Conservation (phyloP, 2,329 filamentous ascomycete genomes). For the Ustulina deusta region DNA sequence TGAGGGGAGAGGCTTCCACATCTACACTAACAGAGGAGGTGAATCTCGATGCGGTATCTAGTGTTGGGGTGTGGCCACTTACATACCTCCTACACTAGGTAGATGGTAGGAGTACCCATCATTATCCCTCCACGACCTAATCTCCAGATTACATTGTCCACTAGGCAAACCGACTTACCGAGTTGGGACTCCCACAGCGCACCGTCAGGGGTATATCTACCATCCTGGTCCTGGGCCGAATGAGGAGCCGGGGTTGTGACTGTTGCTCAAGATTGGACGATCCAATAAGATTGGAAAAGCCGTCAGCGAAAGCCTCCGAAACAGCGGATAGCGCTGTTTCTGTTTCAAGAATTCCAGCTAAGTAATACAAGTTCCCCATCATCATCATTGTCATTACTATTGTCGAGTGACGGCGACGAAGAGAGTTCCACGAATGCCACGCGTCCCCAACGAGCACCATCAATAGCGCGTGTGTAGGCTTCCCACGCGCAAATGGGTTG, state of each 20-base stretch:
- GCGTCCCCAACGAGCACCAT: conserved; percentile 12
- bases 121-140: too few species aligned
- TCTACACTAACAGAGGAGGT: background rate
- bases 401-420: background rate
- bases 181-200: conserved; percentile 16
- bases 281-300: conserved; percentile 26
- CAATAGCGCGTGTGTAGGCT: background rate
- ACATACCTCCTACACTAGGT: background rate
- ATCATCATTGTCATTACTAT: background rate
- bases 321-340: conserved; percentile 29
- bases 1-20: background rate
- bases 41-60: background rate
- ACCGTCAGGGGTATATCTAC: conserved; percentile 24
- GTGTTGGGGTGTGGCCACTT: background rate
- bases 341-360: conserved; percentile 35
- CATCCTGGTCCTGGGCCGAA: conserved; percentile 9
- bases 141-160: conserved; percentile 8
- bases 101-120: too few species aligned
- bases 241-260: conserved; percentile 20
- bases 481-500: conserved; percentile 1
- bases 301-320: conserved; percentile 30
- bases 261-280: conserved; percentile 12
- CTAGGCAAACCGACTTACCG: conserved; percentile 22
- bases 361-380: conserved; percentile 11
- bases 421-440: conserved; percentile 18